Base-by-base conservation (phyloP, 2,329 filamentous ascomycete species). In the Colletotrichum spinosum region DNA sequence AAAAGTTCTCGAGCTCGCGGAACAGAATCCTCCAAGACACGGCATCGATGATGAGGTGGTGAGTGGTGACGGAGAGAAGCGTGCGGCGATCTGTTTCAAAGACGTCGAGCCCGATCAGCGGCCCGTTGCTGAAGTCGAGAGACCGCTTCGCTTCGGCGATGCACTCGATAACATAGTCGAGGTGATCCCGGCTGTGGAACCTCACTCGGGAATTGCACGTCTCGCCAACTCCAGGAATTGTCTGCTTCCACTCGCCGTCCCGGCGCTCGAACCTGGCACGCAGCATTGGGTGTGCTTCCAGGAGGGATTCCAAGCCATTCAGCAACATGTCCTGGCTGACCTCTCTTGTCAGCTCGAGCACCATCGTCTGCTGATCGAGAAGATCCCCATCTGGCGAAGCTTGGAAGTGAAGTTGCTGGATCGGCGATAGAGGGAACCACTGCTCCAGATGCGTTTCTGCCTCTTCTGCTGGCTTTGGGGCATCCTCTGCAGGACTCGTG, bases 11-110 rank as follows among this genome's bases (percentile, higher is more conserved):
- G 0, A 84, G 70, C 46, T 84, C 80, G 37, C 79, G 76, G 0
- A 83, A 69, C 1, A 84, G 70, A 1, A 80, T 74, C 5, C 79
- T 72, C 82, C 82, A 84, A 0, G 80, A 81, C 1, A 84, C 79
- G 3, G 83, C 68, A 58, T 84, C 81, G 10, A 83, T 74, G 0
- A 79, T 73, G 0, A 80, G 70, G 55, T 80, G 79, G 8, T 80
- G 78, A 1, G 72, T 76, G 3, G 73, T 70, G 6, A 81, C 54
- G 3, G 74, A 76, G 0, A 78, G 49, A 1, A 71, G 37, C 35
- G 75, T 74, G 10, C 69, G 51, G 3, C 38, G 34, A 3, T 11
- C 7, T 2, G 57, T 41, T 15, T 55, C 41, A 1, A 65, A 65
- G 11, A 61, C 39, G 41, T 65, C 62, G 0, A 61, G 8, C 1